phyloP scores from a whole-genome alignment of 768 basidiomycete genomes.

The Paxillus rubicundulus region DNA sequence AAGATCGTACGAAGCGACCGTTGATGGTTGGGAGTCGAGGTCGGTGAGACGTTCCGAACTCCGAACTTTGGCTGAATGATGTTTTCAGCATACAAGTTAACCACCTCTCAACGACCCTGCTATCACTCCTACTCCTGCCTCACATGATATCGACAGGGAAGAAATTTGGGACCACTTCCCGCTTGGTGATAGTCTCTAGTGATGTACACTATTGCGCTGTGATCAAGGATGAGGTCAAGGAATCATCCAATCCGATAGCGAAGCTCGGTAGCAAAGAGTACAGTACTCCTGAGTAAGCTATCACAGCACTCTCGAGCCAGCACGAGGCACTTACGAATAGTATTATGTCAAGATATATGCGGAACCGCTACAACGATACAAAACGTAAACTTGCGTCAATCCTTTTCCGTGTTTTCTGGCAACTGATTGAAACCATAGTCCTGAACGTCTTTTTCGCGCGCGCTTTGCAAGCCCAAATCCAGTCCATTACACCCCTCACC shows the following conservation, averaged over 20 bases:
- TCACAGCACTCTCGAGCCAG: neutral
- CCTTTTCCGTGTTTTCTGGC: neutral
- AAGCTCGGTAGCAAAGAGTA: conserved; percentile 23
- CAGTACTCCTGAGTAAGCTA: conserved; percentile 17
- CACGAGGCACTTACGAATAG: neutral
- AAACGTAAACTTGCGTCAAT: conserved; percentile 23
- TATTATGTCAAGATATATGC: conserved; percentile 1
- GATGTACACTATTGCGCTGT: conserved; percentile 19
- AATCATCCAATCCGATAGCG: conserved; percentile 20
- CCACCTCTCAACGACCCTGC: conserved; percentile 30
- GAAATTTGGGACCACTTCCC: conserved; percentile 18
- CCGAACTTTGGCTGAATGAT: neutral
- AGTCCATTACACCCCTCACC: conserved; percentile 19
- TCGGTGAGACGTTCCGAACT: conserved; percentile 16
- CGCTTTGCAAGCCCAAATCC: conserved; percentile 22
- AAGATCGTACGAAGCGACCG: conserved; percentile 22
- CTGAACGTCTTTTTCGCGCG: conserved; percentile 32
- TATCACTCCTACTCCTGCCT: conserved; percentile 34
- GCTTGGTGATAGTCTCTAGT: conserved; percentile 34
- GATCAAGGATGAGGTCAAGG: conserved; percentile 20
- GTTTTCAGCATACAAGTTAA: conserved; percentile 35
- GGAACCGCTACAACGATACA: conserved; percentile 18
- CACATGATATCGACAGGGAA: conserved; percentile 24
- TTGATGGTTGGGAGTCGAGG: conserved; percentile 48
- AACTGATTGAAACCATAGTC: conserved; percentile 14